These are phyloP conservation scores for Atkinsonella texensis DNA, from an alignment of 2,329 filamentous ascomycete genomes.

Conservation along the genomic window DNA sequence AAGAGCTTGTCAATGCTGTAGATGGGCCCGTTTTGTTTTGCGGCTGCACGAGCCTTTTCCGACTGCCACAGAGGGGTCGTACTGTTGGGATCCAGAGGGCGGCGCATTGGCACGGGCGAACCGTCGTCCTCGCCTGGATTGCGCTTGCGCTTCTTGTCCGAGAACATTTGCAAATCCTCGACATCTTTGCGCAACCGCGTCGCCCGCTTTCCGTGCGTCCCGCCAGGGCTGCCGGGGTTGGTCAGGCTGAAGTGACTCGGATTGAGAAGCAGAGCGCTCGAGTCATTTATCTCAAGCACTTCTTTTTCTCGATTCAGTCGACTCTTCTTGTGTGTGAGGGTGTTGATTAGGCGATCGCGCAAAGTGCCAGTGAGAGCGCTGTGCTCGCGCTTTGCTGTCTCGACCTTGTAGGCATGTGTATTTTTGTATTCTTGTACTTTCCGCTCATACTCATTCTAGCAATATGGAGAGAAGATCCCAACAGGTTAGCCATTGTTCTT, in stretches of 20 bases:
- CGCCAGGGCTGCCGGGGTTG: conserved; percentile 52
- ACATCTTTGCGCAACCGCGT: conserved; percentile 49
- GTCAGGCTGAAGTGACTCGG: conserved; percentile 56
- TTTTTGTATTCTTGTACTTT: conserved; percentile 48
- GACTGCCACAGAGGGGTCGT: conserved; percentile 52
- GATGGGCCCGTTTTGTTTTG: conserved; percentile 45
- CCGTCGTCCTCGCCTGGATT: conserved; percentile 50
- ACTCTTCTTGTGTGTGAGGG: conserved; percentile 51
- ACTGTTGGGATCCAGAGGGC: conserved; percentile 41
- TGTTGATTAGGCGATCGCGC: conserved; percentile 55
- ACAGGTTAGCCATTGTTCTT: conserved; percentile 1
- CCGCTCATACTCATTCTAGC: conserved; percentile 50
- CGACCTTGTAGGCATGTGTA: conserved; percentile 47
- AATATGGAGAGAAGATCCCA: not conserved
- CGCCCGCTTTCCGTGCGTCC: conserved; percentile 49
- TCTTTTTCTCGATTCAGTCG: conserved; percentile 55
- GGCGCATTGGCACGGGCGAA: conserved; percentile 46
- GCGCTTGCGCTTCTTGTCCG: conserved; percentile 52
- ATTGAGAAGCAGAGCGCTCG: conserved; percentile 52
- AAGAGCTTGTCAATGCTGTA: conserved; percentile 61
- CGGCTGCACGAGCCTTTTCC: conserved; percentile 40
- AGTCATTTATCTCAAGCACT: conserved; percentile 54
- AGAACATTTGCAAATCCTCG: conserved; percentile 43
- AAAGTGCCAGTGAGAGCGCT: conserved; percentile 46
- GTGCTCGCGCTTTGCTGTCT: conserved; percentile 51